Base-by-base conservation (phyloP, 2,329 filamentous ascomycete species). In the Penicillium brevicompactum region DNA sequence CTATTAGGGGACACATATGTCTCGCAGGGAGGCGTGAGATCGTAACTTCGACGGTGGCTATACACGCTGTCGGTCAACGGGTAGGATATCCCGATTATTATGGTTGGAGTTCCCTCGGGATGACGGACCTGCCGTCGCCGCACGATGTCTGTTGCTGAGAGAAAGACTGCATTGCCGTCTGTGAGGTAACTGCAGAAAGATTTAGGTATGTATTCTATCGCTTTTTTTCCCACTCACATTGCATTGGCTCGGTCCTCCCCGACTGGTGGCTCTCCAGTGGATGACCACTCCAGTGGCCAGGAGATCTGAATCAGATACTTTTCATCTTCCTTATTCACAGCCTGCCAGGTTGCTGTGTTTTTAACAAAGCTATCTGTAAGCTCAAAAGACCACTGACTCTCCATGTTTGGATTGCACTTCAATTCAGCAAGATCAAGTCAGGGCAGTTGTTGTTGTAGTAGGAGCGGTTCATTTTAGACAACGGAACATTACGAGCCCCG, bases 151-250 rank as follows among this genome's bases (percentile, higher is more conserved):
- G 64, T 64, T 9, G 65, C 66, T 1, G 67, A 63, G 1, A 67
- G 59, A 53, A 68, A 64, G 24, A 66, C 44, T n/a, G 67, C 67
- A 45, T 70, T 70, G 1, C 67, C 67, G 43, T 70, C 67, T 6
- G 68, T 61, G 10, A 68, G 51, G 27, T 68, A 69, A 27, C 67
- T 70, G 18, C 13, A 24, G 7, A 31, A 10, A 7, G 11, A 9
- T 27, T 30, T 7, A 45, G 16, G 30, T 32, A 4, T 38, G 24
- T 31, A 22, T 32, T 13, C 11, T 10, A 8, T 8, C 46, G 7
- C 14, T 22, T 30, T 27, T 10, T 2, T 24, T 14, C 30, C 10
- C 9, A 51, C 61, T 48, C 61, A 68, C 66, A 68, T 40, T 11
- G 57, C 50, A 38, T 63, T 61, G 2, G 54, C 59, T 5, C 24